These are phyloP conservation scores for Adiantum capillusveneris DNA, from an alignment of 75 land plant species.

Conservation along the genomic window DNA sequence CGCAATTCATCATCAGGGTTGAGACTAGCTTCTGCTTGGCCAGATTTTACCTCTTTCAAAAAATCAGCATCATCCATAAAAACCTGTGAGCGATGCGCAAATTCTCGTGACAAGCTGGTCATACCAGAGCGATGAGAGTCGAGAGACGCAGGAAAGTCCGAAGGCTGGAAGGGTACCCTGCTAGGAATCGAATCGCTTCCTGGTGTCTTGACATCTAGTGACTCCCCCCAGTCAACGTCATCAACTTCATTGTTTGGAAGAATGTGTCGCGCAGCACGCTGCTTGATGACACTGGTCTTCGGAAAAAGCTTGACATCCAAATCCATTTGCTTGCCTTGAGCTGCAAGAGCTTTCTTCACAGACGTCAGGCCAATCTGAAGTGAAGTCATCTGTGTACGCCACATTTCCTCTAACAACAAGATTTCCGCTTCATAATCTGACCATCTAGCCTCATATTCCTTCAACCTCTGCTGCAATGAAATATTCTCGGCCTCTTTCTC, in stretches of 20 bases:
- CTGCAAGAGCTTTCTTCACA: constrained; percentile 58
- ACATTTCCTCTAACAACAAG: constrained; percentile 73
- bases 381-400: constrained; percentile 69
- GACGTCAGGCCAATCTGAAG: constrained; percentile 62
- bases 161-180: constrained; percentile 2
- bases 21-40: constrained; percentile 31
- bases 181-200: constrained; percentile 23
- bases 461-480: constrained; percentile 40
- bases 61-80: constrained; percentile 76
- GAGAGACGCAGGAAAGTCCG: constrained; percentile 12
- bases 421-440: constrained; percentile 67
- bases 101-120: constrained; percentile 49
- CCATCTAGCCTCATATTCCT: constrained; percentile 66
- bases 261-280: constrained; percentile 14
- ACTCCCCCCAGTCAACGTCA: constrained; percentile 52
- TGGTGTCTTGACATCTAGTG: constrained; percentile 52
- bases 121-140: constrained; percentile 45
- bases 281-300: constrained; percentile 13
- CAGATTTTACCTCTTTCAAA: constrained; percentile 56
- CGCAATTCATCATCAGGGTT: constrained; percentile 63
- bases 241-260: constrained; percentile 28
- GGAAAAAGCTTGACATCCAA: constrained; percentile 21
- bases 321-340: constrained; percentile 20
- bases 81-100: constrained; percentile 60
- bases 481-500: constrained; percentile 83